Evolutionary conservation across 2,329 filamentous ascomycete species (phyloP), one percentile per base, ranked within the genome.

Genomic region (Cryphonectria japonica): DNA sequence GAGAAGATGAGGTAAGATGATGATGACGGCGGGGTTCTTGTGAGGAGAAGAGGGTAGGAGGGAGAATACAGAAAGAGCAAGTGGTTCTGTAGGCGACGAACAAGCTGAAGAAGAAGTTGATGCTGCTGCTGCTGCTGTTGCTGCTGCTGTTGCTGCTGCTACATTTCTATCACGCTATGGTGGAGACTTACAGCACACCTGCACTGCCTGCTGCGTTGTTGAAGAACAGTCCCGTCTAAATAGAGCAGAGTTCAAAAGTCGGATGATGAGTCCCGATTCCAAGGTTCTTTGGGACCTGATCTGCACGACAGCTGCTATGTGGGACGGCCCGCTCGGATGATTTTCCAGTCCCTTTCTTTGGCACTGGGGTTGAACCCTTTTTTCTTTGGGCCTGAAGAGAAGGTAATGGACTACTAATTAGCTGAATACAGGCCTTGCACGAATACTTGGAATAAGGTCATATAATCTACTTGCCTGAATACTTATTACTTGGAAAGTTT

Each of bases 161-260:
- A 29, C 64, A 37, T 60, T 26, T 60, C 26, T 3, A 57, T 66
- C 41, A 66, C 52, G 65, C 52, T 37, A 59, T 46, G 65, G 65
- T 67, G 65, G 65, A 67, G 65, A 67, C 63, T 54, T 52, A 59
- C 46, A 29, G 16, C 26, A 39, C 50, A n/a, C 29, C 32, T 59
- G 29, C 22, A 14, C 50, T 46, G n/a, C 34, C n/a, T 9, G 39
- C 29, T 34, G 61, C 34, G 61, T n/a, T 50, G 46, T 50, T n/a
- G 3, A 2, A 39, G 3, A 8, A n/a, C 19, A n/a, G 2, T 19
- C 26, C 26, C 26, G 26, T 9, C 9, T n/a, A 1, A 50, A 6
- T 46, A 14, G 61, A n/a, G 37, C n/a, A 59, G 26, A 26, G 34
- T 61, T n/a, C 8, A n/a, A n/a, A 34, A 11, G 13, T 29, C 26